A percentile compares a stretch with the other conserved stretches of the same genome.
These are phyloP conservation scores for Boletus insuetus DNA, from an alignment of 768 basidiomycete species.

Conservation along the genomic window DNA sequence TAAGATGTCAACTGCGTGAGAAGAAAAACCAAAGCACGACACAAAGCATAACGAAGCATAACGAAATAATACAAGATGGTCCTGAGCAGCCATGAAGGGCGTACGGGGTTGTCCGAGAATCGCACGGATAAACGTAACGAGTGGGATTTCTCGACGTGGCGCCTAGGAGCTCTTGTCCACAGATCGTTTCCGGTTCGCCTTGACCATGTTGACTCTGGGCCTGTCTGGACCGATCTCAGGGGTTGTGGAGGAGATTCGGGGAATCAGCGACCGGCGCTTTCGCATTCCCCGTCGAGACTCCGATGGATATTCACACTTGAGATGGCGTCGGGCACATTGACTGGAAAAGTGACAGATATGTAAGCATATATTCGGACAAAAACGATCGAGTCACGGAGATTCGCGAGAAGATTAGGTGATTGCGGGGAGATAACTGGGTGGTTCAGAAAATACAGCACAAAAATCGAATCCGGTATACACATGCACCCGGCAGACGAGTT, in stretches of 20 bases:
- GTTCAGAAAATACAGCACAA: background rate
- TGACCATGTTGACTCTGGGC: slow-evolving; percentile 21
- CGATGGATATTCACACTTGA: slow-evolving; percentile 68
- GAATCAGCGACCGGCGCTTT: slow-evolving; percentile 37
- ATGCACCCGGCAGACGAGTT: slow-evolving; percentile 13
- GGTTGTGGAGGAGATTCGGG: slow-evolving; percentile 25
- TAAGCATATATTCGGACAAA: slow-evolving; percentile 18
- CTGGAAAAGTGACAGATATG: slow-evolving; percentile 37
- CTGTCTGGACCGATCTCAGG: slow-evolving; percentile 27
- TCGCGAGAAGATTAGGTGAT: slow-evolving; percentile 26
- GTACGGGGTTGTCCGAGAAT: slow-evolving; percentile 5
- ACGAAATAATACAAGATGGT: slow-evolving; percentile 6
- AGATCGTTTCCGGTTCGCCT: slow-evolving; percentile 29
- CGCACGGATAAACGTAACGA: slow-evolving; percentile 9
- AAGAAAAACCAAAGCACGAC: slow-evolving; percentile 12
- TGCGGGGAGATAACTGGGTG: slow-evolving; percentile 14
- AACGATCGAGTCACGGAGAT: slow-evolving; percentile 23
- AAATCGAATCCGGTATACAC: slow-evolving; percentile 9
- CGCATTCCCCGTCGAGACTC: slow-evolving; percentile 72
- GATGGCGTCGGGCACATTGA: slow-evolving; percentile 68
- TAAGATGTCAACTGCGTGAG: slow-evolving; percentile 21
- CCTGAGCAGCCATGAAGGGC: background rate
- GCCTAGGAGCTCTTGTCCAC: slow-evolving; percentile 25
- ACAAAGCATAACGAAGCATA: slow-evolving; percentile 28
- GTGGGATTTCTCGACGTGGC: background rate